Percentiles rank a stretch among this genome's conserved stretches.
phyloP scores from a whole-genome alignment of 2,329 filamentous ascomycete species.

The Aspergillus floridensis region DNA sequence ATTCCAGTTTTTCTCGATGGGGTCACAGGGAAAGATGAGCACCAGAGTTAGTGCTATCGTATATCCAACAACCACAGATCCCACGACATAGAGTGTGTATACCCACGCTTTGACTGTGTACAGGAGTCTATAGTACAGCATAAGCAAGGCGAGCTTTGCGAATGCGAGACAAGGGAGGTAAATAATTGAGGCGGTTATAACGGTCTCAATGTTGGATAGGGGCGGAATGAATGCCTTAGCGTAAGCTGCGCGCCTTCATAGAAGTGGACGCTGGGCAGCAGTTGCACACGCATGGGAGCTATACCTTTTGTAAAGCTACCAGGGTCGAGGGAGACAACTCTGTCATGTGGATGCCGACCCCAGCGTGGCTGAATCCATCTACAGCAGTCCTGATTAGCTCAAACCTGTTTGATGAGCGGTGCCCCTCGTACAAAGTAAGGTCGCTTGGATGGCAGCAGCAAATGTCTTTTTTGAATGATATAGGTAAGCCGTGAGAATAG shows the following conservation, averaged over 20 bases:
- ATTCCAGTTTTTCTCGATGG: too few species aligned
- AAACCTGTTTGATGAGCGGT: neutral
- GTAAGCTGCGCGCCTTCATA: too few species aligned
- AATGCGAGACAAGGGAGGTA: constrained; percentile 21
- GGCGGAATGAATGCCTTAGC: too few species aligned
- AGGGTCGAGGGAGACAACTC: too few species aligned
- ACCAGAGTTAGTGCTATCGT: neutral
- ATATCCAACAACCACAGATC: constrained; percentile 2
- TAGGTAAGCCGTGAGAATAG: neutral
- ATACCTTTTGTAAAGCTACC: too few species aligned
- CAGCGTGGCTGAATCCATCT: constrained; percentile 4
- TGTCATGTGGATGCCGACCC: constrained; percentile 1
- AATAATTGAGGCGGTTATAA: constrained; percentile 16
- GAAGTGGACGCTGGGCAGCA: too few species aligned
- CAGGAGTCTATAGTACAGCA: constrained; percentile 21
- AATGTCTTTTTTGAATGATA: neutral
- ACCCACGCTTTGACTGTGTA: constrained; percentile 2
- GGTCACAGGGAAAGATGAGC: too few species aligned
- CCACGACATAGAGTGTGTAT: constrained; percentile 8
- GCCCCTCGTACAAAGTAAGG: constrained; percentile 3
- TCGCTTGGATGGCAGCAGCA: neutral
- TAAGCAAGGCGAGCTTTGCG: constrained; percentile 20
- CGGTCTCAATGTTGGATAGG: neutral
- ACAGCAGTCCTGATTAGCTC: neutral
- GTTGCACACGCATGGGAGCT: too few species aligned